Evolutionary conservation across 129 eudicot species (phyloP).

Genomic region (Flaveria ramosissima): DNA sequence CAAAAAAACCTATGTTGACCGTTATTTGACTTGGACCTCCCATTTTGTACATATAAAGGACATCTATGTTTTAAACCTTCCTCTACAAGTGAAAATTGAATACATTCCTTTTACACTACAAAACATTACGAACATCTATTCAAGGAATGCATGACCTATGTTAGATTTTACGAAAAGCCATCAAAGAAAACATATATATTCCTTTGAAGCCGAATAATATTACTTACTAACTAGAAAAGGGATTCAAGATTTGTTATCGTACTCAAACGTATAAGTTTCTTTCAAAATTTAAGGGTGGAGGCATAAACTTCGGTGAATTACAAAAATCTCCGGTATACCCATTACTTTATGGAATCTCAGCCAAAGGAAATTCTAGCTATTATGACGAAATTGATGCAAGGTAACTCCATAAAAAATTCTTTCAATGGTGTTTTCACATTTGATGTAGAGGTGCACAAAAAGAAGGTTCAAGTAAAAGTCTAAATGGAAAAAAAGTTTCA

Average conservation of each 20-base stretch:
- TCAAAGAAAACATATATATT: too few species aligned
- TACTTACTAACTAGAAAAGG: neutral
- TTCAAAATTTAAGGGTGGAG: slow-evolving; percentile 65
- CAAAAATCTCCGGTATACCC: slow-evolving; percentile 52
- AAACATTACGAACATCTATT: too few species aligned
- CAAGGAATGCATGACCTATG: neutral
- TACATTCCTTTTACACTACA: neutral
- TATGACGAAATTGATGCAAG: slow-evolving; percentile 44
- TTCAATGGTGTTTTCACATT: neutral
- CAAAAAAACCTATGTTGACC: neutral
- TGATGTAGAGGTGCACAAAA: neutral
- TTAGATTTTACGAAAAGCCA: too few species aligned
- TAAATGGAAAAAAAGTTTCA: neutral
- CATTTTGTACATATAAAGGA: neutral
- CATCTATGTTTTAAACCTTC: neutral
- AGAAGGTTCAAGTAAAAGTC: neutral
- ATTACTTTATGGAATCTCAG: slow-evolving; percentile 49
- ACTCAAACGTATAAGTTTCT: slow-evolving; percentile 6
- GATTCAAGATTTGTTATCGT: neutral
- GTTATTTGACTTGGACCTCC: neutral
- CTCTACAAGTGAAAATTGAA: too few species aligned
- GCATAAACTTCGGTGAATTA: slow-evolving; percentile 58
- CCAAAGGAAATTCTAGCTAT: slow-evolving; percentile 30
- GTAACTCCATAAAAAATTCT: slow-evolving; percentile 31
- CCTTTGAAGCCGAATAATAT: neutral